Percentiles rank a stretch among this genome's conserved stretches.
Evolutionary conservation across 2,329 filamentous ascomycete genomes (phyloP).

Genomic region (Beauveria sp.): DNA sequence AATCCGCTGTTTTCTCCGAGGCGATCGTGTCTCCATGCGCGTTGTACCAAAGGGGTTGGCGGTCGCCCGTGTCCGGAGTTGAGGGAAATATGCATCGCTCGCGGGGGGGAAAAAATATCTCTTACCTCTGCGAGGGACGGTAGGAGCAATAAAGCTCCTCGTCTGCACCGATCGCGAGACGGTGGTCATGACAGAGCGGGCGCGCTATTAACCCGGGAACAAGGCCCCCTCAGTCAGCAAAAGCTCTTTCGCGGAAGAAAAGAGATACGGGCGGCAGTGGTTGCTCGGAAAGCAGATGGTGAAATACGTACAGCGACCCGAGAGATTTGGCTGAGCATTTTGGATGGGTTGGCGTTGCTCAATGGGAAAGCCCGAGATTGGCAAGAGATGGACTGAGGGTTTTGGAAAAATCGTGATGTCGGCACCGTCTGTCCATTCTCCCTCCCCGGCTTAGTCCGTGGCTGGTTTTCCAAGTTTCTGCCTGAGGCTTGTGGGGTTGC

Average conservation of each 20-base stretch:
- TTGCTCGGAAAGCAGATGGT: background rate
- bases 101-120: conserved; percentile 12
- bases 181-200: conserved; percentile 41
- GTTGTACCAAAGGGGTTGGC: background rate
- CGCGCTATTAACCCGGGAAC: conserved; percentile 34
- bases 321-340: conserved; percentile 49
- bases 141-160: conserved; percentile 53
- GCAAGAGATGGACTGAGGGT: conserved; percentile 29
- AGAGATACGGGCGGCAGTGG: background rate
- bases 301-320: conserved; percentile 45
- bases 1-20: conserved; percentile 7
- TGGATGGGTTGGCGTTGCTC: conserved; percentile 40
- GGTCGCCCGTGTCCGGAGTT: background rate
- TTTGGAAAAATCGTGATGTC: conserved; percentile 40
- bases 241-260: background rate
- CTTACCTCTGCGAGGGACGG: conserved; percentile 55
- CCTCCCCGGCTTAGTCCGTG: conserved; percentile 10
- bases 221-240: conserved; percentile 22
- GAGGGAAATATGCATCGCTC: conserved; percentile 3
- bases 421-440: background rate
- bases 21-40: background rate
- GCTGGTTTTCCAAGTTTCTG: conserved; percentile 11
- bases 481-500: conserved; percentile 7
- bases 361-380: conserved; percentile 32
- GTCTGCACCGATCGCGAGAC: conserved; percentile 42